These are phyloP conservation scores for Lepiota brunneoincarnata DNA, from an alignment of 768 basidiomycete species.

Conservation along the genomic window DNA sequence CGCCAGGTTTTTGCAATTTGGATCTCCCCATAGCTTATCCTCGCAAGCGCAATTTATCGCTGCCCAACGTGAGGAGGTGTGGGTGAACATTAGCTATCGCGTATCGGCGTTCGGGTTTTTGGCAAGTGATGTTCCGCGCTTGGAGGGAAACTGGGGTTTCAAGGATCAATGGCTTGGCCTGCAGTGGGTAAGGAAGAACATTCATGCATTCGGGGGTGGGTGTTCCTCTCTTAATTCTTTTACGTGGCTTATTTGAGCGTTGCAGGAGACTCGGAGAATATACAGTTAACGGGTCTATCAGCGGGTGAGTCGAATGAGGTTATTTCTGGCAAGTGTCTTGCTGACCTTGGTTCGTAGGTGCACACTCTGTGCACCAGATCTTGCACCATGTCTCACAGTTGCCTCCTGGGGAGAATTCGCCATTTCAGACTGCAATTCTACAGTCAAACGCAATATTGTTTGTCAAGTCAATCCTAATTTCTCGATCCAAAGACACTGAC, in stretches of 20 bases:
- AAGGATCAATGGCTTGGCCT: constrained; percentile 82
- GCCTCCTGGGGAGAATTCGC: constrained; percentile 51
- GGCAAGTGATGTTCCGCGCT: constrained; percentile 55
- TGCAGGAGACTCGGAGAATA: constrained; percentile 56
- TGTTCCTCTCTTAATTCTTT: background rate
- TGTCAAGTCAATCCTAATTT: constrained; percentile 18
- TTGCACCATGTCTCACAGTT: constrained; percentile 68
- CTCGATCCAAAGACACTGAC: background rate
- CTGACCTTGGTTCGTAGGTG: constrained; percentile 37
- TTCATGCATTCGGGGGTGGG: constrained; percentile 64
- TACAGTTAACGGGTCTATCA: constrained; percentile 68
- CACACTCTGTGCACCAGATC: constrained; percentile 73
- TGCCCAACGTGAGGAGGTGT: constrained; percentile 62
- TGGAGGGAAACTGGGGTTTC: constrained; percentile 79
- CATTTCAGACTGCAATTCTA: constrained; percentile 63
- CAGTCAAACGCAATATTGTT: constrained; percentile 78
- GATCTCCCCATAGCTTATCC: constrained; percentile 62
- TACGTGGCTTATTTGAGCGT: background rate
- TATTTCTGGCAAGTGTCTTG: background rate
- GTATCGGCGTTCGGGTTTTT: constrained; percentile 77
- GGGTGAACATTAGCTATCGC: constrained; percentile 77
- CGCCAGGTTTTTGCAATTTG: constrained; percentile 71
- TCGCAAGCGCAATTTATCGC: constrained; percentile 68
- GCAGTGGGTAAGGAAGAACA: constrained; percentile 70
- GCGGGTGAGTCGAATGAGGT: constrained; percentile 45